Evolutionary conservation across 169 alveolate genomes (phyloP), one percentile per base, ranked within the genome.

Genomic region (Plasmodium billcollinsi): DNA sequence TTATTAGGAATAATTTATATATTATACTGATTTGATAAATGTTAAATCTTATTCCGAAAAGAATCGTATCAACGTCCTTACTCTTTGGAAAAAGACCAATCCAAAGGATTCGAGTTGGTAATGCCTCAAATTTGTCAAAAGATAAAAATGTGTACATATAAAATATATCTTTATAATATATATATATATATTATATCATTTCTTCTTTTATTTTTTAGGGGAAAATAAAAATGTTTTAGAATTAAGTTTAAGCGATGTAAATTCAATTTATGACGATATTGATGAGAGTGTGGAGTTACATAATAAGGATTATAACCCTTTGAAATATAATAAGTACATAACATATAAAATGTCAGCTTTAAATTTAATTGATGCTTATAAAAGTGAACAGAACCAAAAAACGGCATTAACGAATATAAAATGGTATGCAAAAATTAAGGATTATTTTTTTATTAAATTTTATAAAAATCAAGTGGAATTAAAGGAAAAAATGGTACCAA

Each of bases 41-140:
- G 95, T 59, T 93, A 88, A 93, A 93, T 80, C 91, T 93, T 11
- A 67, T 93, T 26, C 95, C 95, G 14, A 89, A 76, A 50, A 88
- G 89, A 66, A 50, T 66, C 43, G 92, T 88, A 8, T 66, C 94
- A 49, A 93, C 75, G 7, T 52, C 88, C 24, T 52, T 93, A 93
- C 95, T 93, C 50, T 90, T 54, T 62, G 95, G 95, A 73, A 93
- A 93, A 83, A 83, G 94, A 50, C 91, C 95, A 18, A 20, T 90
- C 56, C 95, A 93, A 89, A 75, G 95, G 54, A 90, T 93, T 39
- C 90, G 88, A 52, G 95, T 93, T 58, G 94, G 95, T 54, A 92
- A 92, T 47, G 47, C n/a, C 4, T 56, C 20, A 20, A 50, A 71
- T 72, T 15, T 71, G 71, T 58, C 18, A 33, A 78, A 88, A 3